Evolutionary conservation across 805 yeast genomes (phyloP).

Genomic region (Sungouiozyma ichnusensis): DNA sequence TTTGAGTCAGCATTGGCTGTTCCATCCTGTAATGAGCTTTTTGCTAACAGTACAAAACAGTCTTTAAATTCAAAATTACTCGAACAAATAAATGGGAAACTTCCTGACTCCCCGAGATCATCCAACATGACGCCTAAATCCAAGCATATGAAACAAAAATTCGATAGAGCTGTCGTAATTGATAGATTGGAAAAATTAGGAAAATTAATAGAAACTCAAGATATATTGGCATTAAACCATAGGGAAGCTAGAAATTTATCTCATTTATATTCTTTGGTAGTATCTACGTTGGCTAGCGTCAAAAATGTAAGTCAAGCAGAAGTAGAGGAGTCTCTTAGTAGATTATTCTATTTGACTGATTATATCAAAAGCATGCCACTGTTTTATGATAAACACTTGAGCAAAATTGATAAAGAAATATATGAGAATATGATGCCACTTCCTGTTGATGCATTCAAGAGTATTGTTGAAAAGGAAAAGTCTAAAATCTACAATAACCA

Average conservation of each 20-base stretch:
- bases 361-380: conserved; percentile 15
- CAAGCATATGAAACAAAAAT: conserved; percentile 15
- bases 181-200: conserved; percentile 11
- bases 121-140: conserved; percentile 27
- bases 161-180: conserved; percentile 19
- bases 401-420: conserved; percentile 8
- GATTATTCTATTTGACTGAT: conserved; percentile 13
- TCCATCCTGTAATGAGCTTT: conserved; percentile 20
- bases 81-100: neutral
- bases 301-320: neutral
- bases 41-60: neutral
- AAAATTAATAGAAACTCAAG: conserved; percentile 8
- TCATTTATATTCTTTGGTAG: conserved; percentile 14
- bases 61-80: neutral
- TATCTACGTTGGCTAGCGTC: conserved; percentile 15
- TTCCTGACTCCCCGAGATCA: conserved; percentile 19
- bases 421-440: conserved; percentile 8
- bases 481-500: conserved; percentile 4
- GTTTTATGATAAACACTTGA: conserved; percentile 14
- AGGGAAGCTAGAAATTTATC: conserved; percentile 12
- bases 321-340: conserved; percentile 3
- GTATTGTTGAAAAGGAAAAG: conserved; percentile 3
- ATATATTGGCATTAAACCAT: conserved; percentile 9
- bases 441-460: conserved; percentile 2
- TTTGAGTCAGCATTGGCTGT: conserved; percentile 41